Conservation (phyloP, 2,329 filamentous ascomycete species). For the Colletotrichum orbiculare region DNA sequence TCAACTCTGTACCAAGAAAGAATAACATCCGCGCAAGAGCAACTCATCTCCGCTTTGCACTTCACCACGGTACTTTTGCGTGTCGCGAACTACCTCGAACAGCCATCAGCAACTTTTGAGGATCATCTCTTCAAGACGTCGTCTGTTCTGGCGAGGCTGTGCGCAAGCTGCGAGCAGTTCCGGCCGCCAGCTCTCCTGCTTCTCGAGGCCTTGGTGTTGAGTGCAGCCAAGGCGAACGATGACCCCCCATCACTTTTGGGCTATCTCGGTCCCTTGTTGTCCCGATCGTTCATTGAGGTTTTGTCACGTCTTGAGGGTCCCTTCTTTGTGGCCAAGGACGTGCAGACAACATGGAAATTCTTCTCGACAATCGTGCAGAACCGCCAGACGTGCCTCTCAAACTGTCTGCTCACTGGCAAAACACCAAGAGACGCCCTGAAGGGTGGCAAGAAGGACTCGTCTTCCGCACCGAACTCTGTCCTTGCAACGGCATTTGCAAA, state of each 20-base stretch:
- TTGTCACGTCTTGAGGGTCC: slow-evolving; percentile 83
- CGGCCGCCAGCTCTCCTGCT: slow-evolving; percentile 74
- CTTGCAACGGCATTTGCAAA: slow-evolving; percentile 79
- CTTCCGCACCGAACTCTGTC: slow-evolving; percentile 69
- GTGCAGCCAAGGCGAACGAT: slow-evolving; percentile 71
- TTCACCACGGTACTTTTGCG: slow-evolving; percentile 79
- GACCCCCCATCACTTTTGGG: slow-evolving; percentile 96
- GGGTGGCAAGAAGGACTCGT: slow-evolving; percentile 61
- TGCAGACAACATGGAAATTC: slow-evolving; percentile 82
- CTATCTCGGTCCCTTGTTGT: slow-evolving; percentile 83
- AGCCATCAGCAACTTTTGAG: slow-evolving; percentile 75
- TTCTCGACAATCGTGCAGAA: slow-evolving; percentile 88
- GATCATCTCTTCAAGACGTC: slow-evolving; percentile 84
- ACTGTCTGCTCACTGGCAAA: slow-evolving; percentile 89
- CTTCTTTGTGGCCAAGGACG: slow-evolving; percentile 72
- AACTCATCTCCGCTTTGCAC: slow-evolving; percentile 72
- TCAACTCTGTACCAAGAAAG: slow-evolving; percentile 71
- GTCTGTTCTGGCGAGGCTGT: slow-evolving; percentile 80
- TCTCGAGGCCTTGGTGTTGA: slow-evolving; percentile 78
- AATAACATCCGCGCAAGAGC: slow-evolving; percentile 65
- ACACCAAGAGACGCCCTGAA: slow-evolving; percentile 82
- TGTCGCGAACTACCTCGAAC: slow-evolving; percentile 72
- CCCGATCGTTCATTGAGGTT: slow-evolving; percentile 84
- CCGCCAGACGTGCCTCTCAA: slow-evolving; percentile 95
- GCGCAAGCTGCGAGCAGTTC: slow-evolving; percentile 75